phyloP scores from a whole-genome alignment of 345 rosid genomes.

The Euphorbia pulcherrima region DNA sequence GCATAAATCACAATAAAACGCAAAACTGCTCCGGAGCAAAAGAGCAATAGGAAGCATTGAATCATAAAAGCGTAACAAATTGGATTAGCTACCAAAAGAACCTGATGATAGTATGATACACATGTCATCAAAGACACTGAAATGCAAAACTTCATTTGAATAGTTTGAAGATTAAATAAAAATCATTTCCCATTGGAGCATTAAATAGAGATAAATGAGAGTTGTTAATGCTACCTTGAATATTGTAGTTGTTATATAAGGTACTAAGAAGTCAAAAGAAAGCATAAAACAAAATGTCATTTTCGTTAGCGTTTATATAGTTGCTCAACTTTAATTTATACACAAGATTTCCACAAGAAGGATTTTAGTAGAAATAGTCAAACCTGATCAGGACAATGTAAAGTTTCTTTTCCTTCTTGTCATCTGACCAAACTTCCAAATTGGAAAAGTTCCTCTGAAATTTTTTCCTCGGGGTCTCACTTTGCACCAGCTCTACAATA shows the following conservation, averaged over 20 bases:
- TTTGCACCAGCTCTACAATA: slow-evolving; percentile 47
- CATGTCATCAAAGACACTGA: neutral
- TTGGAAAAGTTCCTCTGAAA: slow-evolving; percentile 68
- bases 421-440: slow-evolving; percentile 91
- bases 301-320: neutral
- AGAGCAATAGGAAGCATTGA: neutral
- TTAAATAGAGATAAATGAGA: neutral
- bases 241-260: neutral
- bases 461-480: slow-evolving; percentile 61
- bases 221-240: neutral
- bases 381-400: slow-evolving; percentile 91
- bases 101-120: too few species aligned
- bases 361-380: neutral
- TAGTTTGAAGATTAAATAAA: neutral
- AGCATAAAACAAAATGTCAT: neutral
- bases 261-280: neutral
- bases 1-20: neutral
- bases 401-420: slow-evolving; percentile 82
- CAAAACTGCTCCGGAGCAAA: neutral
- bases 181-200: neutral
- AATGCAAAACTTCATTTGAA: neutral
- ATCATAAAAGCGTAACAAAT: neutral
- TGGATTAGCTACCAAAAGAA: neutral
- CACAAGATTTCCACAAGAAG: neutral
- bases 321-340: slow-evolving; percentile 7